A percentile compares a stretch with the other conserved stretches of the same genome.
Evolutionary conservation across 2,329 filamentous ascomycete genomes (phyloP).

Genomic region (Knoxdaviesia proteae): DNA sequence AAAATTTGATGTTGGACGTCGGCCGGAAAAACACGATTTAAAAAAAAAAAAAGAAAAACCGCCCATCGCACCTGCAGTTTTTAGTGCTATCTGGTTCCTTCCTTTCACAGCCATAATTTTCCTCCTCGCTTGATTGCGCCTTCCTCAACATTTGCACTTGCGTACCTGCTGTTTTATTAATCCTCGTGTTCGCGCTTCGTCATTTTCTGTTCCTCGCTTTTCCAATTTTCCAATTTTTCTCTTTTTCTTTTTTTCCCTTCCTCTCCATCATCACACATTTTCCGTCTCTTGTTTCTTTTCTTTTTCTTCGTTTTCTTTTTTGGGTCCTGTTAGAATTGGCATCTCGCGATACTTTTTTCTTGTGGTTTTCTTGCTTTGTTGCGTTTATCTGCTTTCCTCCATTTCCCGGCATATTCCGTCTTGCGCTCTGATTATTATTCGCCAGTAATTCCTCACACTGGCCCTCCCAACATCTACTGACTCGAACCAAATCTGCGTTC

Average conservation of each 20-base stretch:
- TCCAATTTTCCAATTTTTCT: neutral
- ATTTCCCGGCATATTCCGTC: neutral
- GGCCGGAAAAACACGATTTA: too few relatives aligned
- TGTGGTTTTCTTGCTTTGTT: neutral
- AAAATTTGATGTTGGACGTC: too few relatives aligned
- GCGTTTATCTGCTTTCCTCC: neutral
- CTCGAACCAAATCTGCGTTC: too few relatives aligned
- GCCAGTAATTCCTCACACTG: too few relatives aligned
- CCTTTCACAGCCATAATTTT: neutral
- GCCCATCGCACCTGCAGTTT: too few relatives aligned
- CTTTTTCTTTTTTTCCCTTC: neutral
- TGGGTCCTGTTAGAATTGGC: neutral
- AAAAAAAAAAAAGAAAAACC: too few relatives aligned
- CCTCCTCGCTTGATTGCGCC: neutral
- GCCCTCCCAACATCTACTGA: too few relatives aligned
- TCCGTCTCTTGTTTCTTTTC: neutral
- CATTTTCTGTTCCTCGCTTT: neutral
- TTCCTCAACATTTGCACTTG: neutral
- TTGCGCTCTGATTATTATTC: too few relatives aligned
- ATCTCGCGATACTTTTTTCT: neutral
- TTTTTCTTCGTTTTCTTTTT: neutral
- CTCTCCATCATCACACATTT: neutral
- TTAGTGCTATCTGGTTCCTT: too few relatives aligned
- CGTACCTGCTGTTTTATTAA: neutral
- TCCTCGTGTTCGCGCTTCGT: neutral